phyloP scores from a whole-genome alignment of 768 basidiomycete genomes.

The Xanthoconium purpureum region DNA sequence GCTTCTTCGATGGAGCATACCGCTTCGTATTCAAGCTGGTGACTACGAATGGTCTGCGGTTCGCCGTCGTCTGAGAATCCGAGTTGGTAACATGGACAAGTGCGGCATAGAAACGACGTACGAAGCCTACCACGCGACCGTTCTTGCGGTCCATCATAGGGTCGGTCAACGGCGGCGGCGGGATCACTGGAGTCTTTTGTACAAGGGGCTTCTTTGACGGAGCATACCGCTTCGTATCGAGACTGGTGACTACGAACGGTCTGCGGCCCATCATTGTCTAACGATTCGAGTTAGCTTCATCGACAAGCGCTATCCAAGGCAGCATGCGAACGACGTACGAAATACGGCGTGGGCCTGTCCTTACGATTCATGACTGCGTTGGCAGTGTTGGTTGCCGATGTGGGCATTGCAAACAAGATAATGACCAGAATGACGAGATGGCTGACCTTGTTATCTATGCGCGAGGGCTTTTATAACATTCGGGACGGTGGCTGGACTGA shows the following conservation, averaged over 20 bases:
- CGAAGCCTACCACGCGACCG: too few species aligned
- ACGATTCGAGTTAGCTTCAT: background rate
- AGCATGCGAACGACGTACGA: background rate
- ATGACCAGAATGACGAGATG: background rate
- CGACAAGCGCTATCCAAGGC: too few species aligned
- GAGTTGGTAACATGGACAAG: background rate
- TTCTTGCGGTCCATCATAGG: too few species aligned
- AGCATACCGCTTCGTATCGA: background rate
- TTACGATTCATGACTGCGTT: background rate
- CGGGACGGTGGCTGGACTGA: background rate
- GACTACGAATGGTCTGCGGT: constrained; percentile 12
- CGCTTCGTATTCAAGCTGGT: background rate
- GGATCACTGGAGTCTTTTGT: background rate
- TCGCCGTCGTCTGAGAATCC: background rate
- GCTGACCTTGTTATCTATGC: background rate
- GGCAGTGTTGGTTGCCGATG: background rate
- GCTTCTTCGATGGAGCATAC: background rate
- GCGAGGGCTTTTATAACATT: background rate
- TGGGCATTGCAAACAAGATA: background rate
- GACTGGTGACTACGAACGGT: constrained; percentile 9
- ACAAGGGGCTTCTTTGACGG: background rate
- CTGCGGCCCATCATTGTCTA: background rate
- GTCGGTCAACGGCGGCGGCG: too few species aligned
- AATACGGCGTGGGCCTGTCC: too few species aligned
- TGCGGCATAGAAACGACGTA: too few species aligned